Percentiles rank a stretch among this genome's conserved stretches.
phyloP scores from a whole-genome alignment of 2,329 filamentous ascomycete species.

The Colletotrichum agaves region DNA sequence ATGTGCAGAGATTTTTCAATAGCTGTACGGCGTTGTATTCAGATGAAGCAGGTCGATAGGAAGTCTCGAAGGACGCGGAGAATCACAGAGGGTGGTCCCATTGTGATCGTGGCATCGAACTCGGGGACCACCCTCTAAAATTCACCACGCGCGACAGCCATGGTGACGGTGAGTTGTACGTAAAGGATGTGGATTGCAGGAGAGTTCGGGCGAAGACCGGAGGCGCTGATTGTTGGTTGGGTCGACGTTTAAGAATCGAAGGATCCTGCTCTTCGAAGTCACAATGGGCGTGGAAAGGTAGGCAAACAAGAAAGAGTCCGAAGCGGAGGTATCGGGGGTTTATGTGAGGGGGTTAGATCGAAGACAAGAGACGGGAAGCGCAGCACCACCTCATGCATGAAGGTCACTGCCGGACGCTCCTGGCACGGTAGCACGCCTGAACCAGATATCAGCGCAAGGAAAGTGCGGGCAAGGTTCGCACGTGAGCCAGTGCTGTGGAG shows the following conservation, averaged over 20 bases:
- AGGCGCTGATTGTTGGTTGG: neutral
- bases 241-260: neutral
- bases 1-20: conserved; percentile 35
- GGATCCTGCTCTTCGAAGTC: conserved; percentile 6
- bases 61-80: conserved; percentile 46
- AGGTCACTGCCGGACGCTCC: conserved; percentile 16
- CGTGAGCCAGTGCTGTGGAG: conserved; percentile 27
- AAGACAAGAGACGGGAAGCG: conserved; percentile 21
- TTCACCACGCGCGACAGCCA: conserved; percentile 53
- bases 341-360: conserved; percentile 16
- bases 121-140: conserved; percentile 65
- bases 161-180: conserved; percentile 19
- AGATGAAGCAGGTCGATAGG: conserved; percentile 18
- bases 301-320: neutral
- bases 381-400: conserved; percentile 14
- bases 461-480: conserved; percentile 33
- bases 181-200: neutral
- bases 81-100: conserved; percentile 67
- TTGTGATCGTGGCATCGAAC: conserved; percentile 57
- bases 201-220: neutral
- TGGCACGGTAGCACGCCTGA: neutral
- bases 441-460: neutral
- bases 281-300: neutral
- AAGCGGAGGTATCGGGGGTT: conserved; percentile 20
- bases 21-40: neutral